A percentile compares a stretch with the other conserved stretches of the same genome.
These are phyloP conservation scores for Globisporangium yorkense DNA, from an alignment of 352 stramenopile genomes.

Conservation along the genomic window DNA sequence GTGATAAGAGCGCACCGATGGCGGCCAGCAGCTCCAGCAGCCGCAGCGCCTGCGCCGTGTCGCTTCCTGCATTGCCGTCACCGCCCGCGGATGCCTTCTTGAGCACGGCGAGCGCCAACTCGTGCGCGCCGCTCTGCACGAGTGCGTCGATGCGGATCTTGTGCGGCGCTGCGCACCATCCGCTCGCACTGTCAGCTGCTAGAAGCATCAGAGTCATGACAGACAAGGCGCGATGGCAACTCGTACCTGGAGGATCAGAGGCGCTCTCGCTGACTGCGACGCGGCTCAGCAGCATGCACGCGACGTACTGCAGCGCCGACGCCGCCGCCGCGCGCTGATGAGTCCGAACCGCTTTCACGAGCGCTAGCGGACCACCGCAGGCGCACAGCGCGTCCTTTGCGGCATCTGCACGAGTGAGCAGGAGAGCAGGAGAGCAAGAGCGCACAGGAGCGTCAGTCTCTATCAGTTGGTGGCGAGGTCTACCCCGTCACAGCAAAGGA, in stretches of 20 bases:
- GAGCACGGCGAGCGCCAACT: conserved; percentile 41
- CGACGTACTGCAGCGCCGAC: conserved; percentile 31
- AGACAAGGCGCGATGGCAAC: background rate
- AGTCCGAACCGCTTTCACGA: conserved; percentile 2
- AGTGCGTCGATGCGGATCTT: conserved; percentile 25
- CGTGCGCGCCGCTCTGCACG: conserved; percentile 32
- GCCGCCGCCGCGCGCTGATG: background rate
- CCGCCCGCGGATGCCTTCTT: conserved; percentile 18
- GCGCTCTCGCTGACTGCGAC: conserved; percentile 15
- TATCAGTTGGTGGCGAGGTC: background rate
- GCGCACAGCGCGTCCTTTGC: conserved; percentile 38
- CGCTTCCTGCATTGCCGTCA: conserved; percentile 1
- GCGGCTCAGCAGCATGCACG: conserved; percentile 50
- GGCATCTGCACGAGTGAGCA: conserved; percentile 17
- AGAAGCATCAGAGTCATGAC: background rate
- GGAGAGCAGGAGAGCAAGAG: background rate
- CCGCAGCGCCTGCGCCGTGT: conserved; percentile 40
- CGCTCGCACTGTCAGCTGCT: background rate
- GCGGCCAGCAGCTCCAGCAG: conserved; percentile 44
- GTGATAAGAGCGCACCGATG: conserved; percentile 23
- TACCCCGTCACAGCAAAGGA: background rate
- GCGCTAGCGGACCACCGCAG: conserved; percentile 1
- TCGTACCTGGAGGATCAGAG: conserved; percentile 15
- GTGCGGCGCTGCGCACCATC: conserved; percentile 12
- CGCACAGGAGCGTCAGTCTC: background rate